A percentile compares a stretch with the other conserved stretches of the same genome.
These are phyloP conservation scores for Aureobasidium namibiae DNA, from an alignment of 2,329 filamentous ascomycete genomes.

Conservation along the genomic window DNA sequence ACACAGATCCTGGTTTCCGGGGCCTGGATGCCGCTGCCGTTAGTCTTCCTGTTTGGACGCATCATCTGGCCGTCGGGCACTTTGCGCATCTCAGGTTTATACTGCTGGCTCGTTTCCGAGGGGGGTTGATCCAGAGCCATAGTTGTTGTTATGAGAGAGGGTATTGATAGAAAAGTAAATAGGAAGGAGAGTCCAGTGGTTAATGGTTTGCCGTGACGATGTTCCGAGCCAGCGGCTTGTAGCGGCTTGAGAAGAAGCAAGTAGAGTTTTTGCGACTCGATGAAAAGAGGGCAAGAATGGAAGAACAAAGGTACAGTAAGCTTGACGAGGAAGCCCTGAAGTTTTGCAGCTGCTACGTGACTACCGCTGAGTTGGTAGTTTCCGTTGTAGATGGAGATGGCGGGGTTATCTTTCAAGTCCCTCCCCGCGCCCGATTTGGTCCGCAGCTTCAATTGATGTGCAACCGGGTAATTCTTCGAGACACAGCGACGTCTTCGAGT, in stretches of 20 bases:
- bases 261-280: background rate
- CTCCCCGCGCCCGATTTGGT: slow-evolving; percentile 13
- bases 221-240: background rate
- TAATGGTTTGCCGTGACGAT: background rate
- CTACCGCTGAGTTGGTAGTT: slow-evolving; percentile 11
- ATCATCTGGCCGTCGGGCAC: slow-evolving; percentile 5
- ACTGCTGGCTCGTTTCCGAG: slow-evolving; percentile 5
- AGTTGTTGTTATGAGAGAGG: background rate
- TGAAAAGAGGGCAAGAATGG: background rate
- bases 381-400: slow-evolving; percentile 14
- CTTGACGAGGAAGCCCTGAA: background rate
- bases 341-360: slow-evolving; percentile 1
- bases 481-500: background rate
- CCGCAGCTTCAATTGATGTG: background rate
- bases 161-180: background rate
- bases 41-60: slow-evolving; percentile 31
- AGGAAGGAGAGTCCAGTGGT: background rate
- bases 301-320: background rate
- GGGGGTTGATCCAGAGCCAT: slow-evolving; percentile 13
- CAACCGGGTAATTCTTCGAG: background rate
- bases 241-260: background rate
- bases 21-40: slow-evolving; percentile 69
- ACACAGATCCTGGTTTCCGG: slow-evolving; percentile 97
- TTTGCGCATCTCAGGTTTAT: slow-evolving; percentile 15
- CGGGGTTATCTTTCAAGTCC: slow-evolving; percentile 14